Percentiles rank a stretch among this genome's conserved stretches.
Conservation (phyloP, 2,329 filamentous ascomycete species). For the Calonectria honghensis region DNA sequence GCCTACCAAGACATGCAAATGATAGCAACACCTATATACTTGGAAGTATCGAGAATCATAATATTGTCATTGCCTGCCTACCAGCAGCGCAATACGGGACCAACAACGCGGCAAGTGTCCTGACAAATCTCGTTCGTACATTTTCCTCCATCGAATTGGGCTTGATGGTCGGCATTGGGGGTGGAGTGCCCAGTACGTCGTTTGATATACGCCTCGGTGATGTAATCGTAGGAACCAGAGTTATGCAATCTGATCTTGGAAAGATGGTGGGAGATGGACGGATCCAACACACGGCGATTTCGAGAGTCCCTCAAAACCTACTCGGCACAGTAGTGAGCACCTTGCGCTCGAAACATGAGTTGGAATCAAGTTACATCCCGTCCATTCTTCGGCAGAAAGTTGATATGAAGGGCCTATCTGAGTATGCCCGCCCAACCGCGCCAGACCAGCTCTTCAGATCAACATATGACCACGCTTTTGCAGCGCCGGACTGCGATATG, state of each 20-base stretch:
- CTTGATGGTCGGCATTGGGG: conserved; percentile 53
- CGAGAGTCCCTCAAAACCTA: rapidly evolving
- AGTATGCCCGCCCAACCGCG: not conserved
- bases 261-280: conserved; percentile 41
- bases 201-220: conserved; percentile 54
- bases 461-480: not conserved
- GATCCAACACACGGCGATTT: conserved; percentile 21
- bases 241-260: conserved; percentile 54
- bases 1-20: not conserved
- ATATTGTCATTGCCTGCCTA: conserved; percentile 55
- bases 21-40: conserved; percentile 54
- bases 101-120: conserved; percentile 49
- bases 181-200: conserved; percentile 35
- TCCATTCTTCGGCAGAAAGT: not conserved
- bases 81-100: conserved; percentile 48
- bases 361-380: not conserved
- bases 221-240: conserved; percentile 51
- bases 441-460: conserved; percentile 32
- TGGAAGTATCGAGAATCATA: conserved; percentile 47
- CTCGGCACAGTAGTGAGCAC: conserved; percentile 40
- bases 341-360: conserved; percentile 28
- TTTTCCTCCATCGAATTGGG: conserved; percentile 58
- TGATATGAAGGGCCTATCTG: rapidly evolving
- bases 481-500: not conserved
- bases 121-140: conserved; percentile 60